Conservation (phyloP, 352 stramenopile species). For the Phytopythium montanum region DNA sequence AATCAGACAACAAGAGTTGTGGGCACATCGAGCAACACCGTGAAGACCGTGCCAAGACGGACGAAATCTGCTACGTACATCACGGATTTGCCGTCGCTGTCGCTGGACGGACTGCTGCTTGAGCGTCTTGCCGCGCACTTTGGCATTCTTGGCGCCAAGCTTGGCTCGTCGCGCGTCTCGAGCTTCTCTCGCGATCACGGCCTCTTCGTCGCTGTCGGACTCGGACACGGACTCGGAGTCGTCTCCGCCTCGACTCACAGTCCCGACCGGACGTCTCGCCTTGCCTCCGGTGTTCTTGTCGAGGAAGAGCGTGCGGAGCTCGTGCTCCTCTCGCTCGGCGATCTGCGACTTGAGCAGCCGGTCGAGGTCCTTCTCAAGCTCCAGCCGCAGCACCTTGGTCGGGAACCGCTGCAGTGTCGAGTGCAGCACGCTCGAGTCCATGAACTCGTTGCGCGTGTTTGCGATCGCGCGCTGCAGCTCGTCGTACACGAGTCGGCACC, state of each 20-base stretch:
- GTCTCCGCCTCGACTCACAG: not conserved
- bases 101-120: conserved; percentile 65
- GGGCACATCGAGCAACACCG: not conserved
- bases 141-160: conserved; percentile 25
- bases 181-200: conserved; percentile 47
- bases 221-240: conserved; percentile 38
- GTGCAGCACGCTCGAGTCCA: conserved; percentile 90
- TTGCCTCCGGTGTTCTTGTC: conserved; percentile 8
- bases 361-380: conserved; percentile 92
- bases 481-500: conserved; percentile 83
- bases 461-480: conserved; percentile 88
- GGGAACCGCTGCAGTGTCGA: conserved; percentile 88
- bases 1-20: not conserved
- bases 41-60: not conserved
- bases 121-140: conserved; percentile 44
- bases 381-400: conserved; percentile 81
- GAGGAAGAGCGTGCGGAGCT: conserved; percentile 46
- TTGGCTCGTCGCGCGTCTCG: conserved; percentile 33
- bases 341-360: conserved; percentile 87
- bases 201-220: conserved; percentile 76
- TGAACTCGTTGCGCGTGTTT: conserved; percentile 83
- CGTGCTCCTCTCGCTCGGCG: conserved; percentile 57
- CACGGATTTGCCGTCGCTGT: conserved; percentile 74
- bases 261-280: not conserved
- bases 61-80: conserved; percentile 18